Conservation (phyloP, 2,329 filamentous ascomycete species). For the Cladosporium sp. region DNA sequence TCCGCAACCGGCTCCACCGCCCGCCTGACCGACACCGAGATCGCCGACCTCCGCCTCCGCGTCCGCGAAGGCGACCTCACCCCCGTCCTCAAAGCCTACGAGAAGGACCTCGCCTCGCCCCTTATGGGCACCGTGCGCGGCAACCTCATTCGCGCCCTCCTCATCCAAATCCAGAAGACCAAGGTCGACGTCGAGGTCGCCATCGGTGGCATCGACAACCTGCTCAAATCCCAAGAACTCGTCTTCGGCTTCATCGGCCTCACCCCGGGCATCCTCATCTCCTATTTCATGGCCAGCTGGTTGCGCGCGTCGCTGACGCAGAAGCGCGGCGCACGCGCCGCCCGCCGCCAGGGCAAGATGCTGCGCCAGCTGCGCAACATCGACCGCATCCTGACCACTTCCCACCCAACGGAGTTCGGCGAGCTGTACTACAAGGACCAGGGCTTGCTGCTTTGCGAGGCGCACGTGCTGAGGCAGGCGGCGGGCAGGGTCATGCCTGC, state of each 20-base stretch:
- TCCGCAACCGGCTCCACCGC: conserved; percentile 35
- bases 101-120: conserved; percentile 76
- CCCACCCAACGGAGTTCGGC: conserved; percentile 59
- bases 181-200: conserved; percentile 97
- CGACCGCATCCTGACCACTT: conserved; percentile 56
- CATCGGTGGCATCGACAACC: conserved; percentile 87
- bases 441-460: conserved; percentile 81
- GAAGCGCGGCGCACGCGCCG: conserved; percentile 60
- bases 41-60: conserved; percentile 67
- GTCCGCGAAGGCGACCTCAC: conserved; percentile 91
- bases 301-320: conserved; percentile 62
- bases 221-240: conserved; percentile 92
- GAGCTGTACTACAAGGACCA: conserved; percentile 88
- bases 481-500: conserved; percentile 63
- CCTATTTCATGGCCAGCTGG: conserved; percentile 67
- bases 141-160: conserved; percentile 78
- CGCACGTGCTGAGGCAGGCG: conserved; percentile 70
- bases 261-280: conserved; percentile 86
- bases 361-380: conserved; percentile 79
- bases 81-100: conserved; percentile 83
- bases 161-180: conserved; percentile 97
- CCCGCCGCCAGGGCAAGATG: conserved; percentile 61
- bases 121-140: conserved; percentile 77
- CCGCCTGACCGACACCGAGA: conserved; percentile 58
- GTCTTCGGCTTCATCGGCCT: conserved; percentile 96